These are phyloP conservation scores for Papiliotrema flavescens DNA, from an alignment of 1,284 basidiomycete genomes.

Conservation along the genomic window DNA sequence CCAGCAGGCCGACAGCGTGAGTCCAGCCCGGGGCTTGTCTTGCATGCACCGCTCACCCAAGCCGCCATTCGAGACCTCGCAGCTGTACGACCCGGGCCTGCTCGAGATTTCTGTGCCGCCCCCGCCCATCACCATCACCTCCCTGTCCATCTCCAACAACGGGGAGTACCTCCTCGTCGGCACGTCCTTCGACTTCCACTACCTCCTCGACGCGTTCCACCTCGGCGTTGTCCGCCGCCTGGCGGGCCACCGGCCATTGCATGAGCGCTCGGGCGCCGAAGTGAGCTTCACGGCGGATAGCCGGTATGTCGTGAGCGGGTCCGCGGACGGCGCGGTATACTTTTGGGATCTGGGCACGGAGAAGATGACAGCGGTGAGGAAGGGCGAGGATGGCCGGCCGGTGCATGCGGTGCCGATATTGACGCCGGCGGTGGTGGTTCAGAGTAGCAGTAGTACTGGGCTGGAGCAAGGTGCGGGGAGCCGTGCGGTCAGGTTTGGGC, in stretches of 20 bases:
- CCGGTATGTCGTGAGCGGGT: conserved; percentile 69
- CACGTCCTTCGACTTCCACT: conserved; percentile 88
- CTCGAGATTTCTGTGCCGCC: conserved; percentile 71
- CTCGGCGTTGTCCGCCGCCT: conserved; percentile 76
- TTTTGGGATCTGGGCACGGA: conserved; percentile 64
- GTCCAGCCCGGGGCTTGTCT: conserved; percentile 9
- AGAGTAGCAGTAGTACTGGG: conserved; percentile 26
- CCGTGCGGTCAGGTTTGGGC: conserved; percentile 82
- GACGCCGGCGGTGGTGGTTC: conserved; percentile 3
- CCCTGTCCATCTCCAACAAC: conserved; percentile 81
- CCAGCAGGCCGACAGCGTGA: conserved; percentile 74
- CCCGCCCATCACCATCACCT: conserved; percentile 85
- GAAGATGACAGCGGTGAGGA: conserved; percentile 7
- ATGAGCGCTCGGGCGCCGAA: conserved; percentile 82
- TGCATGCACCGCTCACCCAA: conserved; percentile 14
- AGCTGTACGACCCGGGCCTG: conserved; percentile 75
- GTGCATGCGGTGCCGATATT: conserved; percentile 1
- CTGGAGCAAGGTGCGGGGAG: conserved; percentile 6
- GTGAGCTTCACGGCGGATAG: conserved; percentile 89
- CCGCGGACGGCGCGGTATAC: conserved; percentile 71
- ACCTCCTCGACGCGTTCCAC: conserved; percentile 83
- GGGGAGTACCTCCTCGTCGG: conserved; percentile 88
- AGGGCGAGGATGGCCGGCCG: not conserved
- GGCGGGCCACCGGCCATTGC: conserved; percentile 70
- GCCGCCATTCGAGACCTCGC: conserved; percentile 75